phyloP scores from a whole-genome alignment of 2,329 filamentous ascomycete species.

The Fusarium hostae region DNA sequence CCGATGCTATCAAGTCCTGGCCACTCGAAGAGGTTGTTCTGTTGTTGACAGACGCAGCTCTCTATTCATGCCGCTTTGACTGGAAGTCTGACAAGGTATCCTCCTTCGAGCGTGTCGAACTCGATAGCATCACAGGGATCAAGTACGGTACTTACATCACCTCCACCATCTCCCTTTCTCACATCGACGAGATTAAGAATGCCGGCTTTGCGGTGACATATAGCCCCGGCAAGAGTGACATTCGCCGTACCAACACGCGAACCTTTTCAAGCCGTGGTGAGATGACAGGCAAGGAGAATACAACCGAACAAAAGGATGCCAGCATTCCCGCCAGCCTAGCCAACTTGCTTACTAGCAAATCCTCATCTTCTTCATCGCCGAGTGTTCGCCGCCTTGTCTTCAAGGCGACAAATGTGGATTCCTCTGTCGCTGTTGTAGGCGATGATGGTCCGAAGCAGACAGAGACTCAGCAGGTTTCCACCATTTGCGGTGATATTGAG shows the following conservation, averaged over 20 bases:
- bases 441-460: slow-evolving; percentile 56
- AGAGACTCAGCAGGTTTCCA: slow-evolving; percentile 66
- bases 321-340: slow-evolving; percentile 51
- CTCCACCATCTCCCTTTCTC: slow-evolving; percentile 80
- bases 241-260: slow-evolving; percentile 85
- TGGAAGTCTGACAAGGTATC: slow-evolving; percentile 96
- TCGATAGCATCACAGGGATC: slow-evolving; percentile 78
- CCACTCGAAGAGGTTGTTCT: slow-evolving; percentile 91
- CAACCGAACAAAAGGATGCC: slow-evolving; percentile 34
- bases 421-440: slow-evolving; percentile 65
- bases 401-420: slow-evolving; percentile 55
- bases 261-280: slow-evolving; percentile 71
- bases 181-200: slow-evolving; percentile 82
- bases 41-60: slow-evolving; percentile 82
- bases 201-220: slow-evolving; percentile 87
- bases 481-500: slow-evolving; percentile 81
- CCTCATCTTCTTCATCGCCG: slow-evolving; percentile 28
- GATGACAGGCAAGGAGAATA: slow-evolving; percentile 41
- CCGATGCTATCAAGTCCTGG: slow-evolving; percentile 74
- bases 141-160: slow-evolving; percentile 90
- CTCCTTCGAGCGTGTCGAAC: slow-evolving; percentile 86
- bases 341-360: slow-evolving; percentile 55
- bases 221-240: slow-evolving; percentile 74
- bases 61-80: slow-evolving; percentile 93
- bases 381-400: slow-evolving; percentile 30